These are phyloP conservation scores for Corylus avellana DNA, from an alignment of 306 rosid genomes.

Conservation along the genomic window DNA sequence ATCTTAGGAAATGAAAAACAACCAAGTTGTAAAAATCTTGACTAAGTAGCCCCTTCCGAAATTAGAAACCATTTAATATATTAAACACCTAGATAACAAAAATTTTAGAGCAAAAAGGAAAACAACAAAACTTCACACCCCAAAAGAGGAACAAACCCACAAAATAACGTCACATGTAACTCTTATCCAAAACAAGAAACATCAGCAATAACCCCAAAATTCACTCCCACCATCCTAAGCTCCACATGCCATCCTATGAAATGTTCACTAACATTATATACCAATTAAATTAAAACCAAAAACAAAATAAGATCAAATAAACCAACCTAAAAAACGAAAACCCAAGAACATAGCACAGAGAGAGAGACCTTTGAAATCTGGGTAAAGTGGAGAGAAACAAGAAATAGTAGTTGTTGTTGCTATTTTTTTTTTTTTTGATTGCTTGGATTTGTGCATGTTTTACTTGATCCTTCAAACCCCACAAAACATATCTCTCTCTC, in stretches of 20 bases:
- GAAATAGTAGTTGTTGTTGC: not conserved
- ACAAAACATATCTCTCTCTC: not conserved
- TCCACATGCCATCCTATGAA: too few relatives aligned
- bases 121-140: constrained; percentile 3
- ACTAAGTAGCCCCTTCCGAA: too few relatives aligned
- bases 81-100: constrained; percentile 29
- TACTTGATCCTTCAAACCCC: constrained; percentile 16
- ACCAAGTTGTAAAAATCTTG: not conserved
- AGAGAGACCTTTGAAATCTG: constrained; percentile 21
- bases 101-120: constrained; percentile 13
- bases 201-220: too few relatives aligned
- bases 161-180: not conserved
- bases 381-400: too few relatives aligned
- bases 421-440: not conserved
- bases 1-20: too few relatives aligned
- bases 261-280: too few relatives aligned
- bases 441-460: constrained; percentile 32
- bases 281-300: too few relatives aligned
- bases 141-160: constrained; percentile 15
- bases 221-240: too few relatives aligned
- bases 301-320: too few relatives aligned
- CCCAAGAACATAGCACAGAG: too few relatives aligned
- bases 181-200: too few relatives aligned
- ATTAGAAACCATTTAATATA: constrained; percentile 21
- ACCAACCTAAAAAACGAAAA: too few relatives aligned